These are phyloP conservation scores for Eucalyptus regnans DNA, from an alignment of 345 rosid species.

Conservation along the genomic window DNA sequence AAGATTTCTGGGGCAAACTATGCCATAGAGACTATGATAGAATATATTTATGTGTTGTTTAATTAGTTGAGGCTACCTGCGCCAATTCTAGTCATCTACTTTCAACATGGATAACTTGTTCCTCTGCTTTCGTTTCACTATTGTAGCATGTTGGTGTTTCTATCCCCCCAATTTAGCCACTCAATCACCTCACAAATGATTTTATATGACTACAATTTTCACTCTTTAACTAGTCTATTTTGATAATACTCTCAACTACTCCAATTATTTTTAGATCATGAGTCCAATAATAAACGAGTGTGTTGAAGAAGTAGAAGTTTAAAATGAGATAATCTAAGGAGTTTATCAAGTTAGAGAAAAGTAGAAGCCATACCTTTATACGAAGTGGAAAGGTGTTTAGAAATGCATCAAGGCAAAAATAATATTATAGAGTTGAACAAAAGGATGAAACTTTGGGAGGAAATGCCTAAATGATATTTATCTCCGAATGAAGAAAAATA, in stretches of 20 bases:
- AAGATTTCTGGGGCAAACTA: accelerated
- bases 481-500: background rate
- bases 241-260: too few relatives aligned
- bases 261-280: background rate
- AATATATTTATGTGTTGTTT: background rate
- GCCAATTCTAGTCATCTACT: background rate
- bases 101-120: background rate
- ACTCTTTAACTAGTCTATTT: background rate
- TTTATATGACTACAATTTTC: background rate
- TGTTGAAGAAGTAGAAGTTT: background rate
- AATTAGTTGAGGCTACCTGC: background rate
- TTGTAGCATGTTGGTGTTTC: background rate
- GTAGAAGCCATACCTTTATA: background rate
- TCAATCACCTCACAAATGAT: background rate
- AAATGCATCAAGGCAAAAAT: background rate
- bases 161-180: background rate
- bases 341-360: background rate
- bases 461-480: background rate
- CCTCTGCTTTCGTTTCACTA: background rate
- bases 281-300: background rate
- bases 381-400: background rate
- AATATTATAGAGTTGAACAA: background rate
- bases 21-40: background rate
- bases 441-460: background rate
- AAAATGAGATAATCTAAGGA: background rate